Evolutionary conservation across 2,329 filamentous ascomycete species (phyloP).

Genomic region (Colletotrichum tamarilloi): DNA sequence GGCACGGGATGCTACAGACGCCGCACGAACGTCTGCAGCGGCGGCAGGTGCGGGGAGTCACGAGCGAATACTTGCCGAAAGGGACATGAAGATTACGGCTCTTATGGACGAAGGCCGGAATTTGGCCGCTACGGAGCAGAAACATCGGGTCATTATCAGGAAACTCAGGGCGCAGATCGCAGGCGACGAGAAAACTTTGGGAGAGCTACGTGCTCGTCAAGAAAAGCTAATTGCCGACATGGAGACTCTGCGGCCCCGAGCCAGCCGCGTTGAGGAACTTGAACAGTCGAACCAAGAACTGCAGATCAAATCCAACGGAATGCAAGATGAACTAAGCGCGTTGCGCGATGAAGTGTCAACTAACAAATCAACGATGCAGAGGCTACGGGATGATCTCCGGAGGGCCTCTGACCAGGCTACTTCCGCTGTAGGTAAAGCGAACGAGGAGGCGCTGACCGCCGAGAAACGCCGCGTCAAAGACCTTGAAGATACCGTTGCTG

Average conservation of each 20-base stretch:
- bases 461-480: slow-evolving; percentile 66
- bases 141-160: slow-evolving; percentile 84
- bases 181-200: slow-evolving; percentile 73
- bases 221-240: slow-evolving; percentile 68
- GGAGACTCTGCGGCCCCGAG: slow-evolving; percentile 57
- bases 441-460: slow-evolving; percentile 74
- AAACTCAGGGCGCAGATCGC: slow-evolving; percentile 76
- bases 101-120: slow-evolving; percentile 94
- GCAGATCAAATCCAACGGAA: slow-evolving; percentile 41
- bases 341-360: slow-evolving; percentile 72
- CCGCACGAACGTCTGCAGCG: slow-evolving; percentile 76
- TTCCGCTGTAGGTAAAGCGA: slow-evolving; percentile 72
- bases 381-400: slow-evolving; percentile 76
- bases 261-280: slow-evolving; percentile 61
- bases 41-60: slow-evolving; percentile 71
- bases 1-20: slow-evolving; percentile 80
- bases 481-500: slow-evolving; percentile 67
- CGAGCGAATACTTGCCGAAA: slow-evolving; percentile 87
- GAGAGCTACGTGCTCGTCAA: slow-evolving; percentile 67
- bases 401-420: slow-evolving; percentile 75
- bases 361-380: slow-evolving; percentile 73
- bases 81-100: slow-evolving; percentile 88
- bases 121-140: slow-evolving; percentile 86
- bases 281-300: slow-evolving; percentile 60
- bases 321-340: slow-evolving; percentile 59